These are phyloP conservation scores for Suillus lakei DNA, from an alignment of 768 basidiomycete genomes.

Conservation along the genomic window DNA sequence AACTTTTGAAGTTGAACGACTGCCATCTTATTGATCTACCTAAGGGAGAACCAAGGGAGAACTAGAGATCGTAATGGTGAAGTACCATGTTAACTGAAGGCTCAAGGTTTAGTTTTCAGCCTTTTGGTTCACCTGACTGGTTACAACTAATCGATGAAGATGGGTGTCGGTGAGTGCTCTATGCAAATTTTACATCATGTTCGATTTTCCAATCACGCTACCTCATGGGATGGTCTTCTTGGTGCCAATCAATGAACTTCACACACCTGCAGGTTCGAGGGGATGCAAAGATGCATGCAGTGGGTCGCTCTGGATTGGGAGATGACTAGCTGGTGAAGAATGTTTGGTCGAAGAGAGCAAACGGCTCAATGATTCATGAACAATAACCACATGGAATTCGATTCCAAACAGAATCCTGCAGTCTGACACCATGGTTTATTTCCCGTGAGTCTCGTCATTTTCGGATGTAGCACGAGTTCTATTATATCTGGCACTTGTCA, in stretches of 20 bases:
- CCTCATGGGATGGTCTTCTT: slow-evolving; percentile 37
- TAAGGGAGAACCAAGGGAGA: too few species aligned
- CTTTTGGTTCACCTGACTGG: too few species aligned
- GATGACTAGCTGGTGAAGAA: slow-evolving; percentile 40
- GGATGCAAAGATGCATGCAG: slow-evolving; percentile 12
- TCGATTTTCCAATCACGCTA: slow-evolving; percentile 23
- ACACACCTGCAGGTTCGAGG: slow-evolving; percentile 16
- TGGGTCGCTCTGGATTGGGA: slow-evolving; percentile 32
- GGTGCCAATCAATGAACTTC: slow-evolving; percentile 34
- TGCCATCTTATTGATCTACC: neutral
- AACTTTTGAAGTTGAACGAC: neutral
- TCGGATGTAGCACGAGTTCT: neutral
- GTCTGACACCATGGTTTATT: slow-evolving; percentile 37
- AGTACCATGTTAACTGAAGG: neutral
- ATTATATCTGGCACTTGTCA: slow-evolving; percentile 9
- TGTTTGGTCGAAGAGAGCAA: slow-evolving; percentile 33
- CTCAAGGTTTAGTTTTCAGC: too few species aligned
- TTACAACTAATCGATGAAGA: too few species aligned
- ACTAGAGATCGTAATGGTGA: neutral
- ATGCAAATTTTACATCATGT: slow-evolving; percentile 26
- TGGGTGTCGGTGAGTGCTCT: slow-evolving; percentile 33
- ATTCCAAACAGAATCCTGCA: slow-evolving; percentile 30
- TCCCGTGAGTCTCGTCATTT: slow-evolving; percentile 8
- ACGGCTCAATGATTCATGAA: slow-evolving; percentile 28
- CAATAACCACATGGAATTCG: slow-evolving; percentile 43